A percentile compares a stretch with the other conserved stretches of the same genome.
Conservation (phyloP, 1,139 yeast genomes). For the Ogataea hybrid region DNA sequence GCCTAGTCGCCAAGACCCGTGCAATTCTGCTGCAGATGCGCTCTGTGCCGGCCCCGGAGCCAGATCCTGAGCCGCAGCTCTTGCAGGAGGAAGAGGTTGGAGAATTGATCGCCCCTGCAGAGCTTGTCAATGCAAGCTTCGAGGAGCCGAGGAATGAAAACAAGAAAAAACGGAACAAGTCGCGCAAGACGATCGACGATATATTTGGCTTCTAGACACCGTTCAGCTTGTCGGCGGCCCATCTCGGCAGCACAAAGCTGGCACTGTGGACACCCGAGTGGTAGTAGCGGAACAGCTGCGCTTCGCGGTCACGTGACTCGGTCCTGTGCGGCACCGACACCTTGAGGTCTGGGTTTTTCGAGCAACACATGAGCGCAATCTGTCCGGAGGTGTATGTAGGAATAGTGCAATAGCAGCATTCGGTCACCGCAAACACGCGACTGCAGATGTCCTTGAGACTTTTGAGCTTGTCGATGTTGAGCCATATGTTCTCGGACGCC, state of each 20-base stretch:
- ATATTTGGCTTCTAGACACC: constrained; percentile 17
- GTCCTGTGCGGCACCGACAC: constrained; percentile 57
- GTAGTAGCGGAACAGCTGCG: constrained; percentile 64
- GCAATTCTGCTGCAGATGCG: constrained; percentile 27
- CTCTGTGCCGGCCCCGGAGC: constrained; percentile 18
- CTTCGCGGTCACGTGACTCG: constrained; percentile 48
- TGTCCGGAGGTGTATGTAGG: constrained; percentile 98
- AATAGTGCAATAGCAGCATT: constrained; percentile 82
- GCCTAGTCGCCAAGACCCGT: constrained; percentile 49
- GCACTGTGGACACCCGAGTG: constrained; percentile 69
- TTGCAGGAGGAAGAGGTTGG: constrained; percentile 21
- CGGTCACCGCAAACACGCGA: constrained; percentile 75
- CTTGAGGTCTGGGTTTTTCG: constrained; percentile 52
- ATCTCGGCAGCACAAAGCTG: constrained; percentile 82
- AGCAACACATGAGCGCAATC: constrained; percentile 81
- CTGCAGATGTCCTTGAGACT: constrained; percentile 59
- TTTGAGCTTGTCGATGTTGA: constrained; percentile 66
- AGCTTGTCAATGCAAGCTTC: background rate
- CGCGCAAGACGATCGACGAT: constrained; percentile 36
- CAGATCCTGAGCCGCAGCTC: background rate
- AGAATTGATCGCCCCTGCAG: constrained; percentile 9
- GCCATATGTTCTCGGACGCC: constrained; percentile 95
- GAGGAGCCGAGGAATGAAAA: constrained; percentile 16
- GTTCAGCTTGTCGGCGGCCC: constrained; percentile 51
- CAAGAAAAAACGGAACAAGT: constrained; percentile 41